Evolutionary conservation across 306 rosid species (phyloP).

Genomic region (Sechiopsis laciniata): DNA sequence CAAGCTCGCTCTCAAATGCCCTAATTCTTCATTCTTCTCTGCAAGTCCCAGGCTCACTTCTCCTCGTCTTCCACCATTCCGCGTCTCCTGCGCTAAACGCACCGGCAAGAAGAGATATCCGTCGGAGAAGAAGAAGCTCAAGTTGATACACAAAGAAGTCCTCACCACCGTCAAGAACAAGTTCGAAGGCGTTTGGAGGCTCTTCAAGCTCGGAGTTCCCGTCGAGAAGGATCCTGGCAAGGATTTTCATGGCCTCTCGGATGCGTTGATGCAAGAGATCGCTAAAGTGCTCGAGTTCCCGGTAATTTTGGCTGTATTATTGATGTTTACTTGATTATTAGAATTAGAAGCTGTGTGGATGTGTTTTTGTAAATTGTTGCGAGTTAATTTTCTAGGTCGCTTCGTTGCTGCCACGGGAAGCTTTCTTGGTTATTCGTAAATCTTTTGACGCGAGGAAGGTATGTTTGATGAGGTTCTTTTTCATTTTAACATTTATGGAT

Average conservation of each 20-base stretch:
- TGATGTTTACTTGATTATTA: not conserved
- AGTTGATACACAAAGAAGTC: conserved; percentile 46
- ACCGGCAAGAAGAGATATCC: conserved; percentile 81
- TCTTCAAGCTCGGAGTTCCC: conserved; percentile 69
- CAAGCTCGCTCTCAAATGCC: conserved; percentile 33
- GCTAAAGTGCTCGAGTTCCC: conserved; percentile 75
- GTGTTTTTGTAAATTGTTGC: not conserved
- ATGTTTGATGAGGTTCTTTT: not conserved
- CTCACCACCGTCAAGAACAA: conserved; percentile 35
- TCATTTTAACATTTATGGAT: not conserved
- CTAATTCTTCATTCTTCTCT: conserved; percentile 20
- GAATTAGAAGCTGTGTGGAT: not conserved
- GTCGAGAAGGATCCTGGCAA: conserved; percentile 71
- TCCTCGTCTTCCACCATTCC: conserved; percentile 31
- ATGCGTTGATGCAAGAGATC: conserved; percentile 54
- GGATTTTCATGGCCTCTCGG: conserved; percentile 63
- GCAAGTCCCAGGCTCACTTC: conserved; percentile 14
- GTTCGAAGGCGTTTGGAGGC: conserved; percentile 73
- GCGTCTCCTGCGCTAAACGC: conserved; percentile 51
- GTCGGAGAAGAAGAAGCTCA: conserved; percentile 80
- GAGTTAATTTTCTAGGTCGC: conserved; percentile 49
- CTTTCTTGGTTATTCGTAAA: conserved; percentile 69
- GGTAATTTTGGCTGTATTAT: conserved; percentile 28
- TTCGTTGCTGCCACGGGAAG: conserved; percentile 69
- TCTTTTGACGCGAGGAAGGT: conserved; percentile 99